Evolutionary conservation across 129 eudicot species (phyloP), one percentile per base, ranked within the genome.

Genomic region (Deinandra increscens): DNA sequence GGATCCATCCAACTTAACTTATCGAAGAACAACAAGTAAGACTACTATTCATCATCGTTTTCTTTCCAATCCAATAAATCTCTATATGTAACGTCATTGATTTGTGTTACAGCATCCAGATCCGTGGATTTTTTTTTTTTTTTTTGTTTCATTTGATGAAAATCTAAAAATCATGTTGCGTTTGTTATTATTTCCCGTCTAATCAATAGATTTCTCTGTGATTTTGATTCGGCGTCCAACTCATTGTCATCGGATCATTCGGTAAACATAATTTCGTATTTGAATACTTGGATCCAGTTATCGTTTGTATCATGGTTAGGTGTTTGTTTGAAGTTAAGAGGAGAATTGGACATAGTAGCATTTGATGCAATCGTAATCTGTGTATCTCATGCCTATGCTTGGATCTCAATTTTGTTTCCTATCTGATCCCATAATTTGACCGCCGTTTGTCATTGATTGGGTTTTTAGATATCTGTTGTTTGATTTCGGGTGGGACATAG

Each of bases 11-110:
- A 55, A 65, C 17, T 68, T 38, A 46, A 68, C 69, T 68, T 15
- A 15, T 37, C 65, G 4, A 61, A 58, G 31, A 26, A 26, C 75
- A 60, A 76, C 75, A 60, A 76, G 81, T 76, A 69, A 60, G 70
- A 48, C 68, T 41, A 38, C 38, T 41, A 39, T 70, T 4, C 64
- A 55, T 4, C 64, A 55, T 26, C 65, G 11, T 14, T 22, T 22
- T 18, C 61, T n/a, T 42, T 75, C 60, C 19, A 64, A 37, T 39
- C 51, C 71, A 15, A 10, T 43, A 7, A 26, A 23, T 42, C 15
- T 53, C 4, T 51, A 55, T 31, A 20, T 43, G 18, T 66, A 11
- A 26, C 65, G 65, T 74, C 14, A 64, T 38, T 38, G 7, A n/a
- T 64, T 8, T 51, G 33, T 38, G 36, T 23, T 11, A 66, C 14